Conservation (phyloP, 768 basidiomycete species). For the Phanerodontia chrysosporium region DNA sequence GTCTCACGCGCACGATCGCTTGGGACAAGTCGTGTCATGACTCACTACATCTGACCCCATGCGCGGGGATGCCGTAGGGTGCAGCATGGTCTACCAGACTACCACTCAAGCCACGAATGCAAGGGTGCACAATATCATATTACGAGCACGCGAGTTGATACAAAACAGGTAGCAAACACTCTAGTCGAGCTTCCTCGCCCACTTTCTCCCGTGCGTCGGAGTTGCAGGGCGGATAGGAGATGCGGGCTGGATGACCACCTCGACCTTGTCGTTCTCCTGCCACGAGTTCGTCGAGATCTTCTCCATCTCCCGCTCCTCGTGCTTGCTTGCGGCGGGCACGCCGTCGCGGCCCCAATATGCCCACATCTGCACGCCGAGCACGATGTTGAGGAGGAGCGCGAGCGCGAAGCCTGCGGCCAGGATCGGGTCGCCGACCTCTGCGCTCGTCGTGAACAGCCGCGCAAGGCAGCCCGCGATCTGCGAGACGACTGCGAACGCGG, state of each 20-base stretch:
- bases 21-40: neutral
- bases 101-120: too few species aligned
- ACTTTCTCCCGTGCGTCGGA: slow-evolving; percentile 49
- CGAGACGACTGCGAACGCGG: slow-evolving; percentile 85
- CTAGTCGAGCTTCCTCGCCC: slow-evolving; percentile 74
- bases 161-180: neutral
- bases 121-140: neutral
- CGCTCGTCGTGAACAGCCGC: slow-evolving; percentile 87
- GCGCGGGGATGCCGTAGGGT: neutral
- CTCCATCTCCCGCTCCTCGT: slow-evolving; percentile 21
- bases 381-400: slow-evolving; percentile 74
- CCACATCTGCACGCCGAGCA: slow-evolving; percentile 85
- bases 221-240: slow-evolving; percentile 34
- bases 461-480: slow-evolving; percentile 89
- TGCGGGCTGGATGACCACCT: slow-evolving; percentile 40
- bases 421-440: slow-evolving; percentile 81
- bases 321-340: slow-evolving; percentile 15
- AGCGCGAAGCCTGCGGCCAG: slow-evolving; percentile 82
- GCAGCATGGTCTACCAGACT: too few species aligned
- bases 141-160: neutral
- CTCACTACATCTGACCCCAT: neutral
- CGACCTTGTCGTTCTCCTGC: slow-evolving; percentile 28
- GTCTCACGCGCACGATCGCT: neutral
- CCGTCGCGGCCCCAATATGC: slow-evolving; percentile 70
- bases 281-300: slow-evolving; percentile 14